phyloP scores from a whole-genome alignment of 345 rosid species.

The Jatropha curcas region DNA sequence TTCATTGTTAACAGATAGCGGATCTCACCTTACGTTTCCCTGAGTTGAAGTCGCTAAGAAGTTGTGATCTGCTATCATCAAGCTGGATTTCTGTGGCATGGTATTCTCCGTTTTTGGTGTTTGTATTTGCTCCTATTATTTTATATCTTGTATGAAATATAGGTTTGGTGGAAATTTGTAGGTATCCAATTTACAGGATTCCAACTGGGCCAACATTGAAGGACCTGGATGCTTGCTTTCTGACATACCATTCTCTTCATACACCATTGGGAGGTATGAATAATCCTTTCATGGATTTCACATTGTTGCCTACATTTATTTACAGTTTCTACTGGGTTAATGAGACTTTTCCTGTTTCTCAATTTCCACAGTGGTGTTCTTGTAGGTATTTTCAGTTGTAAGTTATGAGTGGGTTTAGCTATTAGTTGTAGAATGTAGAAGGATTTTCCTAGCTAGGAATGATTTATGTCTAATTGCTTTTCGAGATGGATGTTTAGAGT shows the following conservation, averaged over 20 bases:
- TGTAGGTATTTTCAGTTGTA: neutral
- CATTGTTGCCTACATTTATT: neutral
- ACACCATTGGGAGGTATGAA: slow-evolving; percentile 28
- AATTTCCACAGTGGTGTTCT: neutral
- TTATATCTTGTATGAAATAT: neutral
- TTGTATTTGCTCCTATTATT: neutral
- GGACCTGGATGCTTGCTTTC: slow-evolving; percentile 36
- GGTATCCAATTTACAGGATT: slow-evolving; percentile 38
- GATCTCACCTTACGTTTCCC: slow-evolving; percentile 30
- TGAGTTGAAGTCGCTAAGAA: slow-evolving; percentile 26
- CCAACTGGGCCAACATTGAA: slow-evolving; percentile 34
- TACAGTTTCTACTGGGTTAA: neutral
- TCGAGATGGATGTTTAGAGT: neutral
- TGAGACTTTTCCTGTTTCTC: neutral
- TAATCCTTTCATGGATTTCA: neutral
- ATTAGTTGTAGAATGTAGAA: neutral
- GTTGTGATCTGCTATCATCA: slow-evolving; percentile 26
- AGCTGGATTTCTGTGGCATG: slow-evolving; percentile 41
- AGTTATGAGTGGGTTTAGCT: neutral
- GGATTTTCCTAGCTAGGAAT: neutral
- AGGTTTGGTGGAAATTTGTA: slow-evolving; percentile 21
- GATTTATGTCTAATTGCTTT: no score
- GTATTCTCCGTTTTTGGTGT: slow-evolving; percentile 13
- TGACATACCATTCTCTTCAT: slow-evolving; percentile 30
- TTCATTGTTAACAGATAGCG: slow-evolving; percentile 13